Evolutionary conservation across 192 early-diverging fungal species (phyloP), one percentile per base, ranked within the genome.

Genomic region (Chytriomyces confervae): DNA sequence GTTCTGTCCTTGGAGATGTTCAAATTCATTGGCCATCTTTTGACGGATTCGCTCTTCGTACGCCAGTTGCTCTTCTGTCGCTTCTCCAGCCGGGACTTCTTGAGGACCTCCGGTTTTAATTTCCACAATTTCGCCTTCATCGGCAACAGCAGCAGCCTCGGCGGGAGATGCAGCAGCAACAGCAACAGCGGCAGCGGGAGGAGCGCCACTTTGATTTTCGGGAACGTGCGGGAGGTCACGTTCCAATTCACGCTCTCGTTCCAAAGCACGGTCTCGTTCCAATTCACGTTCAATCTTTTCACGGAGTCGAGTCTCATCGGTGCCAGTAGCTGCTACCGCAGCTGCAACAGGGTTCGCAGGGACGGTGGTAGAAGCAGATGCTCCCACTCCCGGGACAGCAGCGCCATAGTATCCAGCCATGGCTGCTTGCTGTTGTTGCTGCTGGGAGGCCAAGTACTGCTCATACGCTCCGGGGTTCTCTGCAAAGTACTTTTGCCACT

Each of bases 401-500:
- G 67, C 16, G 46, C 44, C n/a, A 44, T 47, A 50, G 67, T 69
- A 57, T 57, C 53, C 53, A 10, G 67, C 67, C 46, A 50, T 50
- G 67, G 67, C 67, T 9, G 49, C 67, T 20, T 61, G 60, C 27
- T 29, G 63, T 4, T 65, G 63, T 13, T 23, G 20, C 63, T 29
- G 20, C 24, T 65, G 36, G 18, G 16, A 16, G 9, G 57, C 61
- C 24, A 74, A 11, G 62, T 74, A 74, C 8, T 9, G 16, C 45
- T 74, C 72, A 45, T 74, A 74, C 7, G 72, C 72, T 6, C 72
- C 72, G 6, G 72, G 72, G 62, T 61, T 74, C 23, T 74, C 72
- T 53, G 72, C 72, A 63, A 74, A 74, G 72, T 74, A 74, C n/a
- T 63, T 53, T 44, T 74, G 72, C 72, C 72, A 74, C 29, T 74